A percentile compares a stretch with the other conserved stretches of the same genome.
phyloP scores from a whole-genome alignment of 768 basidiomycete species.

The Rhodotorula graminis region DNA sequence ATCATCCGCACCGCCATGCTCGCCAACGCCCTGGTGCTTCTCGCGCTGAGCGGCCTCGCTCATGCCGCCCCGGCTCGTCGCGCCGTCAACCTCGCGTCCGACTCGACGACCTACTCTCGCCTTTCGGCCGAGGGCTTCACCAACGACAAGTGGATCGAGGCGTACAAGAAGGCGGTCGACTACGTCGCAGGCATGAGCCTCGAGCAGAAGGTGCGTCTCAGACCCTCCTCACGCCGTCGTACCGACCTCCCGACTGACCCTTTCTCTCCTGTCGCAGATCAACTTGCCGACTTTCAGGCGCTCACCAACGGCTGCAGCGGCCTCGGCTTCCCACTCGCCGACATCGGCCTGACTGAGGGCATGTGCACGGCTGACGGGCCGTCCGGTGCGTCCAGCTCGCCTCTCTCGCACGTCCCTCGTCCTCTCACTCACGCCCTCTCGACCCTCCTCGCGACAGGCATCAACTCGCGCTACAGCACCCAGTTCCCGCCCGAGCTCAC shows the following conservation, averaged over 20 bases:
- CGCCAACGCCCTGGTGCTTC: too few species aligned
- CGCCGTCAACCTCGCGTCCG: too few species aligned
- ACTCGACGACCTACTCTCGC: too few species aligned
- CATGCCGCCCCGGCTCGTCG: too few species aligned
- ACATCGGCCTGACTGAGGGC: neutral
- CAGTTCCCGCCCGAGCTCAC: slow-evolving; percentile 73
- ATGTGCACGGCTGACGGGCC: slow-evolving; percentile 16
- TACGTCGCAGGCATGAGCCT: slow-evolving; percentile 2
- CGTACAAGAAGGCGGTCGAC: slow-evolving; percentile 4
- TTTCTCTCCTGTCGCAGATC: neutral
- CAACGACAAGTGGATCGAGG: neutral
- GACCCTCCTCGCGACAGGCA: neutral
- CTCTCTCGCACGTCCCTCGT: too few species aligned
- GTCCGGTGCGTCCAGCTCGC: neutral
- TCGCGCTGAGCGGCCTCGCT: too few species aligned
- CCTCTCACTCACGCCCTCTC: too few species aligned
- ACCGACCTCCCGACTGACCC: too few species aligned
- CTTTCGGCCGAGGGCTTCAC: slow-evolving; percentile 17
- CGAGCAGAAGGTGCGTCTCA: slow-evolving; percentile 8
- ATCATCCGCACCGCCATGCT: too few species aligned
- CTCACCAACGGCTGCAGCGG: neutral
- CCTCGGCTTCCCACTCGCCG: neutral
- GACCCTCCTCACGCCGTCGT: too few species aligned
- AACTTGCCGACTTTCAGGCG: neutral
- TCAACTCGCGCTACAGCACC: slow-evolving; percentile 9